Percentiles rank a stretch among this genome's conserved stretches.
These are phyloP conservation scores for Botrytis deweyae DNA, from an alignment of 2,329 filamentous ascomycete species.

Conservation along the genomic window DNA sequence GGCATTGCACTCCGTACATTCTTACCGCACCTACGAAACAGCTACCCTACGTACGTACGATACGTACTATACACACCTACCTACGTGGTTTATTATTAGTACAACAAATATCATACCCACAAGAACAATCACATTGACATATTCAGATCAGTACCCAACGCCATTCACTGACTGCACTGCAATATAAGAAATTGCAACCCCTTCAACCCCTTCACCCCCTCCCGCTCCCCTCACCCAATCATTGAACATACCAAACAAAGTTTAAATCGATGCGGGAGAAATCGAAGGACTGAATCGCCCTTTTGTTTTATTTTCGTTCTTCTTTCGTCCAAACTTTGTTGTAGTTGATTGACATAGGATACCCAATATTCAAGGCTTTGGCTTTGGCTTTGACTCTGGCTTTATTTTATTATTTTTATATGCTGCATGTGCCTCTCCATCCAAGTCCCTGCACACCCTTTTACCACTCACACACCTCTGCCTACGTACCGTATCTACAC, in stretches of 20 bases:
- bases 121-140: not conserved
- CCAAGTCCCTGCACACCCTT: not conserved
- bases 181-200: constrained; percentile 9
- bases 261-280: not conserved
- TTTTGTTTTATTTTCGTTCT: not conserved
- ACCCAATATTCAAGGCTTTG: not conserved
- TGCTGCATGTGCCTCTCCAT: constrained; percentile 6
- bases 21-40: not conserved
- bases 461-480: not conserved
- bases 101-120: not conserved
- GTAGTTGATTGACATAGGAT: not conserved
- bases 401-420: not conserved
- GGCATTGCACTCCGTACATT: not conserved
- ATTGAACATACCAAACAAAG: constrained; percentile 1
- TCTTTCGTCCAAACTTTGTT: not conserved
- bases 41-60: not conserved
- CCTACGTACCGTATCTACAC: not conserved
- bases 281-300: not conserved
- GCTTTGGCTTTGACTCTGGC: not conserved
- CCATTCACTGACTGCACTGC: not conserved
- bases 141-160: not conserved
- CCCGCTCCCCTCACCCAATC: not conserved
- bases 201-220: not conserved
- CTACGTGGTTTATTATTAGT: not conserved
- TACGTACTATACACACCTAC: not conserved